phyloP scores from a whole-genome alignment of 176 grass and related monocot genomes.

The Puya raimondii region DNA sequence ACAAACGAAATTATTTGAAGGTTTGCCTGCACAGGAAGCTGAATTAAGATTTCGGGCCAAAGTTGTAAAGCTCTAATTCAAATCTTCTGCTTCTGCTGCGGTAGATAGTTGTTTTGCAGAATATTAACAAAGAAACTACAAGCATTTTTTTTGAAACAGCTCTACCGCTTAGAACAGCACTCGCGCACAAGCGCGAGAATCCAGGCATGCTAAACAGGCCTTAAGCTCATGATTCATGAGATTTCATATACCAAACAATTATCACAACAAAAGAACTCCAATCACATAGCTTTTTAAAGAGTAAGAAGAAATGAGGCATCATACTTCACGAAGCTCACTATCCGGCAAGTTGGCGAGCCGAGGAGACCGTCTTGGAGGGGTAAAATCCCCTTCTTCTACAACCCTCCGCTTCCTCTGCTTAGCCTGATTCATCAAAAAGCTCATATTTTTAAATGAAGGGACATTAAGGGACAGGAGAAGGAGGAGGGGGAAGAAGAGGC shows the following conservation, averaged over 20 bases:
- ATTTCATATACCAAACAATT: neutral
- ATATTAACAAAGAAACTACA: no score
- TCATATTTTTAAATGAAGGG: neutral
- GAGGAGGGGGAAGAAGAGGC: neutral
- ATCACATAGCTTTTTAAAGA: neutral
- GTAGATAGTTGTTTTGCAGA: no score
- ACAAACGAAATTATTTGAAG: no score
- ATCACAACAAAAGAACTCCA: neutral
- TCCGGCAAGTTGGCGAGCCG: constrained; percentile 49
- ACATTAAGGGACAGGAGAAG: neutral
- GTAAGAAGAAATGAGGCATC: neutral
- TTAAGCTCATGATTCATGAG: neutral
- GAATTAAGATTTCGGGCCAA: no score
- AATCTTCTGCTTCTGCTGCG: no score
- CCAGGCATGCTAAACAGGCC: neutral
- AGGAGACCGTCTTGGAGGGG: constrained; percentile 50
- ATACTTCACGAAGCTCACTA: constrained; percentile 52
- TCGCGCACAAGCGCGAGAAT: no score
- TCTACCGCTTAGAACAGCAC: no score
- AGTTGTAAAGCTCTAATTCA: no score
- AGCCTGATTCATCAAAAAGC: constrained; percentile 25
- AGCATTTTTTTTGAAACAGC: no score
- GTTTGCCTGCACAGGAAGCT: no score
- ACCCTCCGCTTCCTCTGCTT: constrained; percentile 72
- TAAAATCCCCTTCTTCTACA: constrained; percentile 13